Conservation (phyloP, 345 rosid genomes). For the Moricandia arvensis region DNA sequence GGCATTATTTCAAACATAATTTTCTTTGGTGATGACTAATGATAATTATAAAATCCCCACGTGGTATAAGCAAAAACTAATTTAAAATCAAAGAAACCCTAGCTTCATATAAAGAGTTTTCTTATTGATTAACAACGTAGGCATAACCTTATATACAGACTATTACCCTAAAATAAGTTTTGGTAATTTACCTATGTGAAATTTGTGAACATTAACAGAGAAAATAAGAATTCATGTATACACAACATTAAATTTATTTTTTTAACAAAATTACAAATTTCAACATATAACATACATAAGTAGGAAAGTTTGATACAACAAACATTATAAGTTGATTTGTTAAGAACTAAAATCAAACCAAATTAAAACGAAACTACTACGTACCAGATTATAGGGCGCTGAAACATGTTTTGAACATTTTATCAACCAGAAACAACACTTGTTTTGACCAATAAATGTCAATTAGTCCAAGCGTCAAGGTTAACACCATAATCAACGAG, state of each 20-base stretch:
- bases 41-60: neutral
- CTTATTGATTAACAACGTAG: too few species aligned
- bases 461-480: neutral
- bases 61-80: neutral
- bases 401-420: too few species aligned
- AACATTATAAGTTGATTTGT: neutral
- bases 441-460: neutral
- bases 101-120: too few species aligned
- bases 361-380: neutral
- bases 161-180: too few species aligned
- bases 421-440: neutral
- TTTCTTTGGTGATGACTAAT: neutral
- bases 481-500: conserved; percentile 37
- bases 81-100: too few species aligned
- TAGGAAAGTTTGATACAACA: neutral
- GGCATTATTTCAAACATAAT: neutral
- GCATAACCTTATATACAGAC: too few species aligned
- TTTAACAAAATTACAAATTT: neutral
- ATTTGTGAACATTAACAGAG: neutral
- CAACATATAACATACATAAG: neutral
- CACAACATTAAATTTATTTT: neutral
- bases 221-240: neutral
- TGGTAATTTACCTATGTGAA: too few species aligned
- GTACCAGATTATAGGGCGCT: too few species aligned
- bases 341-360: neutral